These are phyloP conservation scores for Takashimella tepidaria DNA, from an alignment of 1,284 basidiomycete genomes.

Conservation along the genomic window DNA sequence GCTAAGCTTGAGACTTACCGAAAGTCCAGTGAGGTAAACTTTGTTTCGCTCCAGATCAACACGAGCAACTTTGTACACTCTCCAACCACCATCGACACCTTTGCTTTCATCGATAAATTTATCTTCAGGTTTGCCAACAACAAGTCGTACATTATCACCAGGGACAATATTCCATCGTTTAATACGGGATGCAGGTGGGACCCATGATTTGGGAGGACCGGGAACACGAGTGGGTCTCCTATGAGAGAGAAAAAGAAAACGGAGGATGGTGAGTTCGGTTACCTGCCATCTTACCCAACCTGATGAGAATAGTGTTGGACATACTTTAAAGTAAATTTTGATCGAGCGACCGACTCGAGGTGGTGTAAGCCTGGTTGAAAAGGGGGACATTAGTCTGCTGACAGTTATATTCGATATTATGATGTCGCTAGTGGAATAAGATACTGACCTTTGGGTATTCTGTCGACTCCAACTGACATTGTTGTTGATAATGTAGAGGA, in stretches of 20 bases:
- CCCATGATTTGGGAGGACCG: slow-evolving; percentile 27
- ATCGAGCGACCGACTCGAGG: slow-evolving; percentile 18
- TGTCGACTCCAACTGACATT: slow-evolving; percentile 2
- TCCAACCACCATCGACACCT: slow-evolving; percentile 28
- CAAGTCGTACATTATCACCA: slow-evolving; percentile 42
- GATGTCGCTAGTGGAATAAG: too few species aligned
- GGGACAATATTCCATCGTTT: slow-evolving; percentile 42
- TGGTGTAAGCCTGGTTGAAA: slow-evolving; percentile 29
- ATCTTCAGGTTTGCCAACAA: slow-evolving; percentile 36
- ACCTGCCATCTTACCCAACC: too few species aligned
- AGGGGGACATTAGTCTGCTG: too few species aligned
- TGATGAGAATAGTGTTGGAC: slow-evolving; percentile 3
- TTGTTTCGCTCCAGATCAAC: slow-evolving; percentile 40
- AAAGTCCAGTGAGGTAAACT: slow-evolving; percentile 37
- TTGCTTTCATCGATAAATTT: slow-evolving; percentile 33
- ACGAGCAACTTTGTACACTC: slow-evolving; percentile 36
- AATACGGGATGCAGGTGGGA: slow-evolving; percentile 34
- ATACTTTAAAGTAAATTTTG: slow-evolving; percentile 22
- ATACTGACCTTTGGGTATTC: slow-evolving; percentile 18
- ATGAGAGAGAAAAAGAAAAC: not conserved
- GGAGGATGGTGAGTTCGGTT: not conserved
- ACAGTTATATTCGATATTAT: too few species aligned
- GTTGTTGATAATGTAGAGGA: not conserved
- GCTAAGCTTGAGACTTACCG: slow-evolving; percentile 26
- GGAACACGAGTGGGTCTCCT: slow-evolving; percentile 33